A percentile compares a stretch with the other conserved stretches of the same genome.
These are phyloP conservation scores for Gossypium rotundifolium DNA, from an alignment of 345 rosid species.

Conservation along the genomic window DNA sequence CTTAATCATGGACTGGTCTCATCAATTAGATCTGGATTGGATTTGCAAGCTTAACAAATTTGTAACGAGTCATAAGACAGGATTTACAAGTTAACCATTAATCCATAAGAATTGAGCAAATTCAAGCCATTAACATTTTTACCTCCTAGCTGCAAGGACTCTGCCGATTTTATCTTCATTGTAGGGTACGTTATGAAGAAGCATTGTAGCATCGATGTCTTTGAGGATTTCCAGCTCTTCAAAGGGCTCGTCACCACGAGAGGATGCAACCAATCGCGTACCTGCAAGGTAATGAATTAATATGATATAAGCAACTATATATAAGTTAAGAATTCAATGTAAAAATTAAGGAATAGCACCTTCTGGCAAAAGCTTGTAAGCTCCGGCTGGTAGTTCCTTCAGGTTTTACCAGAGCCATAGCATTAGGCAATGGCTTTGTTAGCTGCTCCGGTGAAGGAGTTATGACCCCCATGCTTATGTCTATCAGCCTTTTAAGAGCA, in stretches of 20 bases:
- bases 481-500: conserved; percentile 88
- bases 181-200: conserved; percentile 73
- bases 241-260: conserved; percentile 76
- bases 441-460: conserved; percentile 90
- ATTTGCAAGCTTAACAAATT: neutral
- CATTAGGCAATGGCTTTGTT: conserved; percentile 85
- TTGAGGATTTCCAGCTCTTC: conserved; percentile 75
- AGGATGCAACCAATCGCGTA: conserved; percentile 78
- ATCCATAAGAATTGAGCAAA: neutral
- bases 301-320: neutral
- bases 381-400: conserved; percentile 81
- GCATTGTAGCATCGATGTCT: conserved; percentile 60
- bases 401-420: conserved; percentile 85
- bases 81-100: neutral
- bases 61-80: neutral
- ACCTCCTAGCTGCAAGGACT: conserved; percentile 98
- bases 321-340: neutral
- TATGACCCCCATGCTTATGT: conserved; percentile 89
- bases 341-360: conserved; percentile 36
- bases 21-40: neutral
- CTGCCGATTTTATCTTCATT: conserved; percentile 71
- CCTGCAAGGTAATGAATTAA: conserved; percentile 36
- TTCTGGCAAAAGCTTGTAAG: conserved; percentile 80
- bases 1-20: neutral
- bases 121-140: conserved; percentile 9